Evolutionary conservation across 2,329 filamentous ascomycete species (phyloP).

Genomic region (Blumeria hordei): DNA sequence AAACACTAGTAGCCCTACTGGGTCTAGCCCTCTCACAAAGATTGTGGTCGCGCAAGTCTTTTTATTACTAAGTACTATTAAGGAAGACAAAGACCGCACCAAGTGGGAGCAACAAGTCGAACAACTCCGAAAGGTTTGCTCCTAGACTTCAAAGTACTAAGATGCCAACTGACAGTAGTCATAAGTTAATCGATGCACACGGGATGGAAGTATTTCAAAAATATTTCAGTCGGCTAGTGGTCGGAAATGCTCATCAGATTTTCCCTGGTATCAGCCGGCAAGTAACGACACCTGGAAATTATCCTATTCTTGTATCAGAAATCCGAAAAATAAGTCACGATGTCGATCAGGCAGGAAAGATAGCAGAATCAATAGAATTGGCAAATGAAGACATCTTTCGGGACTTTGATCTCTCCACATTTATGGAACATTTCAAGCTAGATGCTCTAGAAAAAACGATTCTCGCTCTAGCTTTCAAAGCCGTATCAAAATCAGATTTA

Average conservation of each 20-base stretch:
- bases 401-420: conserved; percentile 86
- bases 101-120: conserved; percentile 88
- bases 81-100: conserved; percentile 71
- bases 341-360: conserved; percentile 62
- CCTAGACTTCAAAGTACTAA: not conserved
- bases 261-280: conserved; percentile 58
- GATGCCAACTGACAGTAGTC: not conserved
- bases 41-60: conserved; percentile 92
- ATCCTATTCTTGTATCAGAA: conserved; percentile 59
- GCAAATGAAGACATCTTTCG: conserved; percentile 83
- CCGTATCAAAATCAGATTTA: conserved; percentile 54
- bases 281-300: conserved; percentile 55
- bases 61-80: conserved; percentile 78
- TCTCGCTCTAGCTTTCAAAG: conserved; percentile 71
- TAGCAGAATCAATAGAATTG: conserved; percentile 79
- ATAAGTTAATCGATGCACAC: conserved; percentile 80
- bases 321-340: conserved; percentile 69
- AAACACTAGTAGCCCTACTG: conserved; percentile 18
- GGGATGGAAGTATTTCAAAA: conserved; percentile 97
- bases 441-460: conserved; percentile 73
- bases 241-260: conserved; percentile 74
- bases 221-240: conserved; percentile 82
- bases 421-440: conserved; percentile 88
- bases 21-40: conserved; percentile 49
- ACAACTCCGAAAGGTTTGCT: conserved; percentile 66